Percentiles rank a stretch among this genome's conserved stretches.
Evolutionary conservation across 768 basidiomycete species (phyloP).

Genomic region (Austroboletus festivus): DNA sequence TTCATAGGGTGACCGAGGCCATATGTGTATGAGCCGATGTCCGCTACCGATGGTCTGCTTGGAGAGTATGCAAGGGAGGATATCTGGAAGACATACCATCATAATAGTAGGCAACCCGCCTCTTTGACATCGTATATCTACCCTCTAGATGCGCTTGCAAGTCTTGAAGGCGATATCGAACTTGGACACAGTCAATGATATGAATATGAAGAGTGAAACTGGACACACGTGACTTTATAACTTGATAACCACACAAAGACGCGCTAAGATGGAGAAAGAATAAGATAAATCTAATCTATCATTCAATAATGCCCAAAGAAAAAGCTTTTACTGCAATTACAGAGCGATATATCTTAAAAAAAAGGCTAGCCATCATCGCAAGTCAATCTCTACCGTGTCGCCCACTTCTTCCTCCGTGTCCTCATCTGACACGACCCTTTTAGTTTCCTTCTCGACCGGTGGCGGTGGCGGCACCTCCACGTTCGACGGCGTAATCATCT

Average conservation of each 20-base stretch:
- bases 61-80: not conserved
- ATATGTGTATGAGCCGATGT: constrained; percentile 76
- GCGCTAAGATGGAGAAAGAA: too few species aligned
- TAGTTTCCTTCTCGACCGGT: constrained; percentile 69
- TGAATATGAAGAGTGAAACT: too few species aligned
- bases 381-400: constrained; percentile 70
- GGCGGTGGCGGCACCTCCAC: constrained; percentile 81
- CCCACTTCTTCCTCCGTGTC: constrained; percentile 72
- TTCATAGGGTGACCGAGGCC: constrained; percentile 94
- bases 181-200: too few species aligned
- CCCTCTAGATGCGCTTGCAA: too few species aligned
- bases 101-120: constrained; percentile 78
- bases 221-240: too few species aligned
- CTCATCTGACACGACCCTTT: constrained; percentile 45
- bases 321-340: too few species aligned
- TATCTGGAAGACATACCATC: constrained; percentile 49
- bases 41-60: constrained; percentile 40
- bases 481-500: constrained; percentile 53
- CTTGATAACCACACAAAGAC: too few species aligned
- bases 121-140: constrained; percentile 53
- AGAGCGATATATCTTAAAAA: not conserved
- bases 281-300: too few species aligned
- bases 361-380: constrained; percentile 35
- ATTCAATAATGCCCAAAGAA: too few species aligned
- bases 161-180: too few species aligned